Evolutionary conservation across 2,329 filamentous ascomycete species (phyloP).

Genomic region (Trichoderma atroviride): DNA sequence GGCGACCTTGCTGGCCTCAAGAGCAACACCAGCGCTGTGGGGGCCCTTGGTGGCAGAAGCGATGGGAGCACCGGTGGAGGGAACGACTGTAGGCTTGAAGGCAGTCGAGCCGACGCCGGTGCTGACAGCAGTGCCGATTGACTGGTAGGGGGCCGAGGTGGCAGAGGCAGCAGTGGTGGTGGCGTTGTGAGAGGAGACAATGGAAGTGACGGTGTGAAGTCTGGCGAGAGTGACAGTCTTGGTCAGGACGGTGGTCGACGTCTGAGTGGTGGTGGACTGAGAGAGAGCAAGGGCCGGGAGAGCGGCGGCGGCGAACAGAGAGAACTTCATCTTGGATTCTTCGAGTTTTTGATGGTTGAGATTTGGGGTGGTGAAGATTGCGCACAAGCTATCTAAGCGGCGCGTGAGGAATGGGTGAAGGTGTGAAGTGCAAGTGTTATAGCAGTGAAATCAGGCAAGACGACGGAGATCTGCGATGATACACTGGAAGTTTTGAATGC

Average conservation of each 20-base stretch:
- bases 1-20: constrained; percentile 50
- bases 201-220: constrained; percentile 44
- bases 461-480: constrained; percentile 7
- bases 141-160: constrained; percentile 36
- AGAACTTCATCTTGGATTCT: constrained; percentile 44
- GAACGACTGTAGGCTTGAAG: constrained; percentile 30
- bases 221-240: constrained; percentile 56
- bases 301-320: constrained; percentile 50
- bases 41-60: constrained; percentile 43
- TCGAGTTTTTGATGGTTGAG: constrained; percentile 24
- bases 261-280: constrained; percentile 40
- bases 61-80: constrained; percentile 36
- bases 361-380: constrained; percentile 30
- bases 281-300: constrained; percentile 59
- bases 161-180: constrained; percentile 42
- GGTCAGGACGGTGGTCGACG: constrained; percentile 48
- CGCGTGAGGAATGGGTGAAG: constrained; percentile 14
- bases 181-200: constrained; percentile 36
- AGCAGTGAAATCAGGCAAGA: constrained; percentile 4
- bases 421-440: constrained; percentile 5
- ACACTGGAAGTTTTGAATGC: not conserved
- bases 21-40: constrained; percentile 47
- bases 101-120: constrained; percentile 31
- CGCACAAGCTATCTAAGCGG: constrained; percentile 32
- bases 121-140: constrained; percentile 1